Conservation (phyloP, 352 stramenopile species). For the Phytopythium litorale region DNA sequence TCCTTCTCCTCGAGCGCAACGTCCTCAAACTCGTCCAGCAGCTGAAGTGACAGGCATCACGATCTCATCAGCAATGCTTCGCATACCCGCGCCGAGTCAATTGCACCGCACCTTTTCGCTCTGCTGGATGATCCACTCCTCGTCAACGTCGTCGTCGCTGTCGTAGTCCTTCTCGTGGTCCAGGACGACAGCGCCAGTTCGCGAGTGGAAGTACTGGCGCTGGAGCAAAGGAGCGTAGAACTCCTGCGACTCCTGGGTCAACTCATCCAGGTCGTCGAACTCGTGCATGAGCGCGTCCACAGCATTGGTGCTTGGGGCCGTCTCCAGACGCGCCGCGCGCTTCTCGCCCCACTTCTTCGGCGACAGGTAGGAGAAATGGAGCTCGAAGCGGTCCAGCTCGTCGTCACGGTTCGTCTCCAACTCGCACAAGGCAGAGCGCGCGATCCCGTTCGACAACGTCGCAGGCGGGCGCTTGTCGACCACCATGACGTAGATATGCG, state of each 20-base stretch:
- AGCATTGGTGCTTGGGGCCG: slow-evolving; percentile 22
- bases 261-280: slow-evolving; percentile 66
- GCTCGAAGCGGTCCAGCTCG: slow-evolving; percentile 50
- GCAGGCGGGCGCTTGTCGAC: slow-evolving; percentile 21
- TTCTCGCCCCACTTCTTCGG: slow-evolving; percentile 33
- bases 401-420: slow-evolving; percentile 46
- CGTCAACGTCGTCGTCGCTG: slow-evolving; percentile 86
- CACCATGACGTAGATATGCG: slow-evolving; percentile 81
- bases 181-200: slow-evolving; percentile 75
- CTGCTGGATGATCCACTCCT: slow-evolving; percentile 87
- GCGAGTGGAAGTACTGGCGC: slow-evolving; percentile 88
- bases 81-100: no score
- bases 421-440: slow-evolving; percentile 44
- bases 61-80: not conserved
- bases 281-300: slow-evolving; percentile 67
- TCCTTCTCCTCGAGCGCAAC: slow-evolving; percentile 85
- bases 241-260: slow-evolving; percentile 51
- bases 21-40: slow-evolving; percentile 87
- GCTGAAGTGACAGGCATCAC: slow-evolving; percentile 19
- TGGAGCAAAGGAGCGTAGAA: slow-evolving; percentile 75
- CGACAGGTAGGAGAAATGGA: slow-evolving; percentile 66
- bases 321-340: slow-evolving; percentile 11
- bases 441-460: slow-evolving; percentile 9
- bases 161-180: slow-evolving; percentile 85
- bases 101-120: slow-evolving; percentile 55